Base-by-base conservation (phyloP, 139 green algal genomes). In the Dunaliella sp. region DNA sequence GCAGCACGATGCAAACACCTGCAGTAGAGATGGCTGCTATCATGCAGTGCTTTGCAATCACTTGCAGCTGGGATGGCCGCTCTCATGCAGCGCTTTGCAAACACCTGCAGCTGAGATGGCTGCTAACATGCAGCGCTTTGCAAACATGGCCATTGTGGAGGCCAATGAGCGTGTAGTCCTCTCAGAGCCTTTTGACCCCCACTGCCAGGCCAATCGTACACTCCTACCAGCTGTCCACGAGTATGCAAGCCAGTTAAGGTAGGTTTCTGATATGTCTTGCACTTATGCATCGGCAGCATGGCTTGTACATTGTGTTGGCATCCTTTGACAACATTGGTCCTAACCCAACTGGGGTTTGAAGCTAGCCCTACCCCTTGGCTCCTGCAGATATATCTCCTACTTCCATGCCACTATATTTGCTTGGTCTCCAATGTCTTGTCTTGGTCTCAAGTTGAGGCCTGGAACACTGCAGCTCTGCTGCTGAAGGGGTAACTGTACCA, bases 151-250 rank as follows among this genome's bases (percentile, higher is more conserved):
- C 33, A 87, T 92, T 35, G 81, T 87, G 25, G 36, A 65, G 16
- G 90, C 90, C 3, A 92, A 92, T 38, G 77, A 87, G 73, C 76
- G 33, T 1, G 87, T 92, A 7, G 90, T 92, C 72, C 78, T 92
- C 33, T 76, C 59, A 3, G 82, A 85, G 24, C 86, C 90, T 37
- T 89, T 90, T 36, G 83, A 89, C 57, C 2, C 31, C 0, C 48
- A 0, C 3, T 87, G 87, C 82, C 0, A 2, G 0, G 84, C 83
- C 35, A 90, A 90, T 85, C 65, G 89, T 0, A 84, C 82, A 73
- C 65, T 1, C 34, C 81, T 22, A 16, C 76, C 81, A 3, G 38
- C 77, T 26, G 58, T 91, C 36, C 57, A 85, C 12, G 75, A 32
- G 3, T 36, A 38, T 0, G 88, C 87, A 38, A 32, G 31, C 12